Evolutionary conservation across 768 basidiomycete genomes (phyloP), one percentile per base, ranked within the genome.

Genomic region (Pholiota conissans): DNA sequence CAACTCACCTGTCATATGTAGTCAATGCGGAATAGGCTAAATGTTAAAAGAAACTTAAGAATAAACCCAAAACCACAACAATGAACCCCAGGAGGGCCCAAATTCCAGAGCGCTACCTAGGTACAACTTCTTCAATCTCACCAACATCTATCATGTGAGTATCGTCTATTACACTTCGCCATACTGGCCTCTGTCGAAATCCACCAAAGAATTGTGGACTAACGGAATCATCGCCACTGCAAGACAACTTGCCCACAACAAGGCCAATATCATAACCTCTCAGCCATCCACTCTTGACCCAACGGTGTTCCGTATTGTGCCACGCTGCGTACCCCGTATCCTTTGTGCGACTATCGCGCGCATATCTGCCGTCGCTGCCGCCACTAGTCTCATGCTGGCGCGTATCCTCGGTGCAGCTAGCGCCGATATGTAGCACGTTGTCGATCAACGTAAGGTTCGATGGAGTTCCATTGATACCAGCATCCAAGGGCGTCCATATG

Each of bases 381-480:
- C 61, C 6, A 81, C 30, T 32, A 6, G n/a, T 32, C 7, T 13
- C 30, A 13, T 32, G 30, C 30, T 6, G 13, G 13, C 7, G 13
- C 30, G 30, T 13, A 32, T 32, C 60, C 61, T 74, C 69, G 1
- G 87, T 85, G 71, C 95, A 96, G 69, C 86, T 89, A 13, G 95
- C 95, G 0, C 83, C 82, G 2, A 91, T 80, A 37, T 86, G 77
- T 10, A 96, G 57, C 55, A 82, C 81, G n/a, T 73, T 73, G 51
- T 79, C 72, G 20, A 71, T 67, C 27, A 86, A 60, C 22, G 74
- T 73, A 22, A 99, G 74, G 29, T 77, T 80, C 4, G 79, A 74
- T n/a, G 98, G 93, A 2, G 65, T 63, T 0, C 94, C 94, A 56
- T 95, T 77, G 11, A 96, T 77, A 34, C 95, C 95, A 55, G 82